Conservation (phyloP, 805 yeast species). For the Candida ulmi region DNA sequence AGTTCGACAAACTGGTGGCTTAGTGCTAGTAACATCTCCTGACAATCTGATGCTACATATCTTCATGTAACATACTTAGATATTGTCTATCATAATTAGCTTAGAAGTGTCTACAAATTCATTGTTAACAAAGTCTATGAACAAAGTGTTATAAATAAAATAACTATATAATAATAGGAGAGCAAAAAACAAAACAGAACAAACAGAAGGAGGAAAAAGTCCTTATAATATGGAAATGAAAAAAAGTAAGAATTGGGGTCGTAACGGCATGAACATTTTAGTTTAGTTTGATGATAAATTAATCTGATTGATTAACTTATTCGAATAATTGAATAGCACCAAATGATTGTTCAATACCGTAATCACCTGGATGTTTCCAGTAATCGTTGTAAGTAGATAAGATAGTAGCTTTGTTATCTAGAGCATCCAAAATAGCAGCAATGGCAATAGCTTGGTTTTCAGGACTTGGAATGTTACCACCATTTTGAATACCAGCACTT, state of each 20-base stretch:
- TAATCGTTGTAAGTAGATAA: constrained; percentile 76
- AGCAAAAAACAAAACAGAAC: not conserved
- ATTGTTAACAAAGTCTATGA: too few relatives aligned
- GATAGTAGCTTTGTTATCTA: constrained; percentile 60
- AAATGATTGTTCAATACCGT: constrained; percentile 83
- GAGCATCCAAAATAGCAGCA: constrained; percentile 48
- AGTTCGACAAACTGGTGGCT: too few relatives aligned
- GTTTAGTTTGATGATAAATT: not conserved
- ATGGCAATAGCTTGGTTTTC: constrained; percentile 73
- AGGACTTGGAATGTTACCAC: constrained; percentile 62
- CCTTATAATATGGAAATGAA: not conserved
- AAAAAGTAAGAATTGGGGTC: not conserved
- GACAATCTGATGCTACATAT: too few relatives aligned
- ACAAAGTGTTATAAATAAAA: too few relatives aligned
- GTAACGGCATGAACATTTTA: not conserved
- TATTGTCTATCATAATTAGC: too few relatives aligned
- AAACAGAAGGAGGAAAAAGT: not conserved
- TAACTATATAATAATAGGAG: too few relatives aligned
- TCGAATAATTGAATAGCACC: constrained; percentile 45
- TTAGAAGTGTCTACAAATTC: too few relatives aligned
- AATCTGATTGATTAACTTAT: not conserved
- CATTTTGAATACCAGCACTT: constrained; percentile 63
- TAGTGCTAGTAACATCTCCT: too few relatives aligned
- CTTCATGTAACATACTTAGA: too few relatives aligned
- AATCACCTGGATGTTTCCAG: constrained; percentile 84